Base-by-base conservation (phyloP, 371 early-diverging fungal species). In the Mucor sp. region DNA sequence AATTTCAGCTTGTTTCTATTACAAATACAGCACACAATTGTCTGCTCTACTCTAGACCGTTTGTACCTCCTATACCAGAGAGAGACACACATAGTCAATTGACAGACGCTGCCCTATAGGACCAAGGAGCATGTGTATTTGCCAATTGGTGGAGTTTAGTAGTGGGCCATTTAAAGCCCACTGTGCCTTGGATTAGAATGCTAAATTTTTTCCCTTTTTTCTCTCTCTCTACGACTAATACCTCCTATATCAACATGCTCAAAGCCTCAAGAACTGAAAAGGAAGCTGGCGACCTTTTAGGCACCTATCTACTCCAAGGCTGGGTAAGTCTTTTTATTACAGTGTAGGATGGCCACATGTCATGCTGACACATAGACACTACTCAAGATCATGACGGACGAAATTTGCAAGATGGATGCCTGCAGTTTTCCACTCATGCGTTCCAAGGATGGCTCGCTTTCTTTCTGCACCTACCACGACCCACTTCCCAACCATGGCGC, bases 391-490 rank as follows among this genome's bases (percentile, higher is more conserved):
- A 72, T 88, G 81, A 85, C 85, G 6, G 82, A 84, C 57, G 74
- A 75, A 23, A 56, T 67, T 3, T 88, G 88, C 58, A 62, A 58
- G 11, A 65, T 67, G 19, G 70, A 71, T 21, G 72, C 70, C 17
- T 88, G 87, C 61, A 68, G 71, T 28, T 82, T 80, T 9, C 88
- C 88, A 15, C 58, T 85, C n/a, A 77, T 88, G 74, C 72, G 86
- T 50, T 84, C 84, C 23, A 85, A 80, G 57, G 86, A 88, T 67
- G 74, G 82, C 32, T 69, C 78, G 3, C 70, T 77, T 37, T 65
- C 66, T 12, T 78, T 86, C 35, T 88, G 88, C 67, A 85, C 85
- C 9, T 66, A 66, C 12, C 86, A 85, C 59, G 84, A 88, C 57
- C 56, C 71, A 12, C 67, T 77, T 15, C 77, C 84, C 17, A 79